Evolutionary conservation across 2,329 filamentous ascomycete species (phyloP).

Genomic region (Microdochium nivale): DNA sequence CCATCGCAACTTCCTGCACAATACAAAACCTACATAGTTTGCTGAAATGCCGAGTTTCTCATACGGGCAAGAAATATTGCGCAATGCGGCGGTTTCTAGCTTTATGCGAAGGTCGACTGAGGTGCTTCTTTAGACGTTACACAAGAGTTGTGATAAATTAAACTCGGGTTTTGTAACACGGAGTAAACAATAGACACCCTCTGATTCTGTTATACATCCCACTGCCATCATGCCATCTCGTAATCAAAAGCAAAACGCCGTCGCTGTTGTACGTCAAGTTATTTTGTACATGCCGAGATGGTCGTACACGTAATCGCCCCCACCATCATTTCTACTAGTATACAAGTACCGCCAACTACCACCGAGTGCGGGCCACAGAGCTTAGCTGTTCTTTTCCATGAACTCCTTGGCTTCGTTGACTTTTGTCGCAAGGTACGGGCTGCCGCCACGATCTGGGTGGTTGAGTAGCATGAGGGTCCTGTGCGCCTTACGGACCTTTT

Average conservation of each 20-base stretch:
- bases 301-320: constrained; percentile 1
- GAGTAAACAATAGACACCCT: not conserved
- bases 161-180: not conserved
- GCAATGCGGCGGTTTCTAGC: no score
- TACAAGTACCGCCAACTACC: not conserved
- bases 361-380: not conserved
- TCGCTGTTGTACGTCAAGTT: constrained; percentile 4
- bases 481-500: constrained; percentile 92
- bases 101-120: not conserved
- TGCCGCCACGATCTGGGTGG: constrained; percentile 94
- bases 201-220: not conserved
- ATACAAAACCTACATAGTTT: no score
- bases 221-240: not conserved
- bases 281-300: constrained; percentile 3
- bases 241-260: constrained; percentile 2
- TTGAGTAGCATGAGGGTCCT: constrained; percentile 94
- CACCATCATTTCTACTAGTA: not conserved
- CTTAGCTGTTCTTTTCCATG: constrained; percentile 60
- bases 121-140: not conserved
- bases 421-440: constrained; percentile 93
- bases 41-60: no score
- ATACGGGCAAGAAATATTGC: no score
- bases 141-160: not conserved
- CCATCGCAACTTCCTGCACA: no score
- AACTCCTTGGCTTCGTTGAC: constrained; percentile 98